phyloP scores from a whole-genome alignment of 78 protist genomes.

The Dictyostelium discoideum region dicty_2.7 NC_007089.4:5889001-5889500 shows the following conservation, averaged over 20 bases:
- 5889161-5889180: constrained; percentile 98
- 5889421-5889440: constrained; percentile 92
- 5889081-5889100: constrained; percentile 96
- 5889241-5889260: constrained; percentile 95
- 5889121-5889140: constrained; percentile 96
- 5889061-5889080: constrained; percentile 96
- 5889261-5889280: constrained; percentile 92
- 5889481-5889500: constrained; percentile 5
- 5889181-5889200: constrained; percentile 98
- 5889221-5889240: constrained; percentile 94
- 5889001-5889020: constrained; percentile 50
- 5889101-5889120: constrained; percentile 94
- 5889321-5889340: constrained; percentile 88
- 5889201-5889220: constrained; percentile 95
- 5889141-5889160: constrained; percentile 90
- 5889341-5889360: constrained; percentile 84
- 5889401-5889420: constrained; percentile 94
- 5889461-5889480: constrained; percentile 87
- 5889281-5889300: constrained; percentile 92
- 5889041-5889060: constrained; percentile 84
- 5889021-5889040: constrained; percentile 18
- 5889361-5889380: constrained; percentile 91
- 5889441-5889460: constrained; percentile 94
- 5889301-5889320: constrained; percentile 93
- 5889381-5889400: constrained; percentile 95